Conservation (phyloP, 2,329 filamentous ascomycete genomes). For the Cladophialophora exuberans region DNA sequence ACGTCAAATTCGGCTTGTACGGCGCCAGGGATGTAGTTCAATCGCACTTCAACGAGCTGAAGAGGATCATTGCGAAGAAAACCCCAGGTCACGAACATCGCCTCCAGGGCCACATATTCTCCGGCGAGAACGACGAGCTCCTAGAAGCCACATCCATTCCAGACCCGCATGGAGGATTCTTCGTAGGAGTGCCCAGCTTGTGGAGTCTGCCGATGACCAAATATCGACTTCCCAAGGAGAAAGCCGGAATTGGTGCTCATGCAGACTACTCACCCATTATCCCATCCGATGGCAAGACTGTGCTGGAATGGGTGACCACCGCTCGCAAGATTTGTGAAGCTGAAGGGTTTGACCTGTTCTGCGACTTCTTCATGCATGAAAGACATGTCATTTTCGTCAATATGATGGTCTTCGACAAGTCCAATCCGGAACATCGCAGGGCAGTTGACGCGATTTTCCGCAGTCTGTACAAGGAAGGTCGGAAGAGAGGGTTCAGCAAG, state of each 20-base stretch:
- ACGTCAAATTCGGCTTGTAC: constrained; percentile 26
- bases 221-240: constrained; percentile 22
- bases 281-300: constrained; percentile 22
- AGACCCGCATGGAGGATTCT: constrained; percentile 25
- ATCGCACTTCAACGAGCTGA: constrained; percentile 26
- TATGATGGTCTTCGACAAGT: constrained; percentile 29
- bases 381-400: constrained; percentile 29
- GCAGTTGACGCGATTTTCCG: constrained; percentile 24
- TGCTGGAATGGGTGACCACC: constrained; percentile 24
- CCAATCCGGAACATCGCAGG: constrained; percentile 18
- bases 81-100: constrained; percentile 16
- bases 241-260: constrained; percentile 24
- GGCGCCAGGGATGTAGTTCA: constrained; percentile 22
- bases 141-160: constrained; percentile 24
- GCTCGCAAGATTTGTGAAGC: constrained; percentile 20
- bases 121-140: constrained; percentile 20
- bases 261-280: constrained; percentile 29
- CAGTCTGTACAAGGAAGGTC: constrained; percentile 18
- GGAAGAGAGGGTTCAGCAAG: constrained; percentile 26
- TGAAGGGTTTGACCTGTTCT: constrained; percentile 26
- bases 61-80: constrained; percentile 20
- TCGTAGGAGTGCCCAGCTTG: constrained; percentile 26
- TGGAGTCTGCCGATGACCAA: constrained; percentile 28
- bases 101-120: constrained; percentile 25
- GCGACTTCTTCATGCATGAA: constrained; percentile 31